Conservation (phyloP, 129 eudicot genomes). For the Pulicaria dysenterica region DNA sequence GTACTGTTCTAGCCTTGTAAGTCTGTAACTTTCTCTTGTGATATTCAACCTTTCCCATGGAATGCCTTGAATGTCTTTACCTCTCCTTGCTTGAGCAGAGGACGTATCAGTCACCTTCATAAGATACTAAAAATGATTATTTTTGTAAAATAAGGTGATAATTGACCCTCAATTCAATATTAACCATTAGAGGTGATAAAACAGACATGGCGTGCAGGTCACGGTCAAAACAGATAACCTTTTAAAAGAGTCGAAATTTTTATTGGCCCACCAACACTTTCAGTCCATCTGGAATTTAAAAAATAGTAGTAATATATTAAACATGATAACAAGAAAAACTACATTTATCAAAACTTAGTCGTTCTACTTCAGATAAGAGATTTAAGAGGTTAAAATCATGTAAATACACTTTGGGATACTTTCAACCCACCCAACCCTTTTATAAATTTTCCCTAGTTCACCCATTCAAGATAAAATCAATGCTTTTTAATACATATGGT, state of each 20-base stretch:
- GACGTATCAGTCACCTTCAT: conserved; percentile 79
- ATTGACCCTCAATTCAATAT: not conserved
- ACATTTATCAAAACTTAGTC: not conserved
- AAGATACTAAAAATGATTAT: conserved; percentile 23
- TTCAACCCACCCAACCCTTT: too few species aligned
- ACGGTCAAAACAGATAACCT: not conserved
- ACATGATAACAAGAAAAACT: not conserved
- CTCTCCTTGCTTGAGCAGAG: conserved; percentile 79
- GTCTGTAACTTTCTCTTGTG: conserved; percentile 74
- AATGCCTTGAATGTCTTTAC: conserved; percentile 90
- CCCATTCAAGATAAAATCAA: not conserved
- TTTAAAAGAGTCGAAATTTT: not conserved
- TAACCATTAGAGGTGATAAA: not conserved
- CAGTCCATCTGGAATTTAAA: not conserved
- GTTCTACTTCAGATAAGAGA: not conserved
- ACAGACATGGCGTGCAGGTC: not conserved
- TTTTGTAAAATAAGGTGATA: not conserved
- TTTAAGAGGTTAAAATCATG: not conserved
- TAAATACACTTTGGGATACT: not conserved
- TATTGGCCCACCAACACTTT: not conserved
- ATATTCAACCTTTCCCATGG: conserved; percentile 87
- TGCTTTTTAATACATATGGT: not conserved
- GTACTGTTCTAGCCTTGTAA: conserved; percentile 76
- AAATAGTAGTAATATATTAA: not conserved
- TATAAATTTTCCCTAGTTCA: not conserved